Base-by-base conservation (phyloP, 495 filamentous ascomycete genomes). In the Aspergillus kassunensis region DNA sequence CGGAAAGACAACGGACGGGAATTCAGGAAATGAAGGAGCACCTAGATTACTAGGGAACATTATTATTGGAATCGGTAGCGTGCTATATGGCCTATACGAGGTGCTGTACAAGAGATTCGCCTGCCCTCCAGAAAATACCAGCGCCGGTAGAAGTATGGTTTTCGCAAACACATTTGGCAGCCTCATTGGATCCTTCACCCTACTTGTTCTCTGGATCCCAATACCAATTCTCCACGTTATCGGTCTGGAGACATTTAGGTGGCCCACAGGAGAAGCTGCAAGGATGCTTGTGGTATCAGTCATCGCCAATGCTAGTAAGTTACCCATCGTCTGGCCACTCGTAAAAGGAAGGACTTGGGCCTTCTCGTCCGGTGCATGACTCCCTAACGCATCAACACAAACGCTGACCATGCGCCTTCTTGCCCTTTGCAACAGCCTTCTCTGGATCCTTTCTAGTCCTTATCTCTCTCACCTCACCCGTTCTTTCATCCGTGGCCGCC, bases 71-170 rank as follows among this genome's bases (percentile, higher is more conserved):
- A 66, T 90, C n/a, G 93, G 93, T 5, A 92, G 88, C 52, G 85
- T 98, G 18, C 76, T 98, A 13, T 98, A 98, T 66, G 93, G 93
- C 0, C 83, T 98, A 30, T 98, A 98, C 67, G 93, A 98, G 69
- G 93, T 98, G 21, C 65, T 98, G 37, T 98, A 97, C 69, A 98
- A 98, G 73, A 82, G 82, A 35, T 79, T 84, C 37, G 92, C 91
- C 4, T 98, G 93, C 64, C 93, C 93, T 23, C 93, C 93, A 0
- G 91, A 97, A 48, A 90, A 90, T 21, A 85, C 81, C 10, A 87
- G 83, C 47, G 79, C 92, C 0, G 84, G 80, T 6, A 80, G 90
- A 4, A 89, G 89, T 46, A 89, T 95, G 73, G 85, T 96, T 57
- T 97, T 97, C 59, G 90, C 93, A 49, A 97, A 91, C 59, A 85